Conservation (phyloP, 1,284 basidiomycete genomes). For the Cutaneotrichosporon sp. region DNA sequence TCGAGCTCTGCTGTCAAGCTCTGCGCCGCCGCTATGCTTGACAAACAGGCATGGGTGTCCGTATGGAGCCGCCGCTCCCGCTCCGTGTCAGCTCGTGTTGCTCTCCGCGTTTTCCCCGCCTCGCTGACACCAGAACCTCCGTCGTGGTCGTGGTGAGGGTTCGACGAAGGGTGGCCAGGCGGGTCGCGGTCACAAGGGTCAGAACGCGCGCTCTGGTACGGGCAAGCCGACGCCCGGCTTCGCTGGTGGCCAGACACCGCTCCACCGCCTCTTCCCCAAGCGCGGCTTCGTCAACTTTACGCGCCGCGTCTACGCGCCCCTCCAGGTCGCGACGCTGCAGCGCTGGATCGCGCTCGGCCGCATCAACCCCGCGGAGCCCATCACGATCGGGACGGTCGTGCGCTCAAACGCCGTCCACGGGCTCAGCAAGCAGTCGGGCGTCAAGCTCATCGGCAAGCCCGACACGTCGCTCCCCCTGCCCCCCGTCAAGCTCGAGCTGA, state of each 20-base stretch:
- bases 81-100: too few relatives aligned
- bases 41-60: not conserved
- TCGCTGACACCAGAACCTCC: slow-evolving; percentile 69
- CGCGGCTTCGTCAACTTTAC: slow-evolving; percentile 86
- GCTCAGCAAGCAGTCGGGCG: slow-evolving; percentile 70
- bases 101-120: not conserved
- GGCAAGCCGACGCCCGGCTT: slow-evolving; percentile 83
- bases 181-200: slow-evolving; percentile 93
- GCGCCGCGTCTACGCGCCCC: slow-evolving; percentile 71
- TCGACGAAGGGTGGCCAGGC: slow-evolving; percentile 89
- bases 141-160: slow-evolving; percentile 88
- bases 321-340: slow-evolving; percentile 86
- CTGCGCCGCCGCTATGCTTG: too few relatives aligned
- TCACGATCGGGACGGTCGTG: slow-evolving; percentile 83
- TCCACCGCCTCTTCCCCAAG: slow-evolving; percentile 91
- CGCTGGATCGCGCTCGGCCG: slow-evolving; percentile 86
- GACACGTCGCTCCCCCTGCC: slow-evolving; percentile 54
- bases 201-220: slow-evolving; percentile 87
- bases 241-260: slow-evolving; percentile 94
- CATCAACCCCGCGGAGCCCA: slow-evolving; percentile 74
- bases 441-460: slow-evolving; percentile 86
- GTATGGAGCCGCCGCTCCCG: not conserved
- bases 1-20: too few relatives aligned
- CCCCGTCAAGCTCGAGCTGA: slow-evolving; percentile 78
- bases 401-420: slow-evolving; percentile 85